Conservation (phyloP, 345 rosid species). For the Sonneratia alba region DNA sequence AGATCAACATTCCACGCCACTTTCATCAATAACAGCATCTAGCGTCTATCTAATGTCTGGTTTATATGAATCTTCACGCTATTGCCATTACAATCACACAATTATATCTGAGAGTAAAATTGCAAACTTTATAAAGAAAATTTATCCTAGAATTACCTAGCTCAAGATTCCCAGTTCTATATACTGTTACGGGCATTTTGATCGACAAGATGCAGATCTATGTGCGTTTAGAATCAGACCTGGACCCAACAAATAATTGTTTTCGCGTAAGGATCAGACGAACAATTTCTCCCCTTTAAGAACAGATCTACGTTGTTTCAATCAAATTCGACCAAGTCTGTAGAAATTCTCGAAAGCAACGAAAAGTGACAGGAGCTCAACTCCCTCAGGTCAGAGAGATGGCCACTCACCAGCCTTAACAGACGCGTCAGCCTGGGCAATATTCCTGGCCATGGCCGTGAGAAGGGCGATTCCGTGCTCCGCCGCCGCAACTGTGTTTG, state of each 20-base stretch:
- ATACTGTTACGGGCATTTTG: too few relatives aligned
- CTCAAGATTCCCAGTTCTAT: too few relatives aligned
- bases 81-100: too few relatives aligned
- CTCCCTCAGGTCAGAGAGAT: neutral
- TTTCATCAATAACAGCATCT: too few relatives aligned
- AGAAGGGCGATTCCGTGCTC: conserved; percentile 85
- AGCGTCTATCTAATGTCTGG: neutral
- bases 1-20: too few relatives aligned
- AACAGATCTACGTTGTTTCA: neutral
- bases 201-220: too few relatives aligned
- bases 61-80: neutral
- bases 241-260: too few relatives aligned
- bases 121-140: too few relatives aligned
- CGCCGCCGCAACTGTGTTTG: conserved; percentile 86
- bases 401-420: conserved; percentile 67
- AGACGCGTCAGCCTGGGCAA: conserved; percentile 82
- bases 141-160: too few relatives aligned
- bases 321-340: too few relatives aligned
- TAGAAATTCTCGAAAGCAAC: conserved; percentile 1
- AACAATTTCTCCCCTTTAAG: neutral
- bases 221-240: too few relatives aligned
- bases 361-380: neutral
- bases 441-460: conserved; percentile 83
- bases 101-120: neutral
- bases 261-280: too few relatives aligned